Evolutionary conservation across 768 basidiomycete species (phyloP).

Genomic region (Paxillus ammoniavirescens): DNA sequence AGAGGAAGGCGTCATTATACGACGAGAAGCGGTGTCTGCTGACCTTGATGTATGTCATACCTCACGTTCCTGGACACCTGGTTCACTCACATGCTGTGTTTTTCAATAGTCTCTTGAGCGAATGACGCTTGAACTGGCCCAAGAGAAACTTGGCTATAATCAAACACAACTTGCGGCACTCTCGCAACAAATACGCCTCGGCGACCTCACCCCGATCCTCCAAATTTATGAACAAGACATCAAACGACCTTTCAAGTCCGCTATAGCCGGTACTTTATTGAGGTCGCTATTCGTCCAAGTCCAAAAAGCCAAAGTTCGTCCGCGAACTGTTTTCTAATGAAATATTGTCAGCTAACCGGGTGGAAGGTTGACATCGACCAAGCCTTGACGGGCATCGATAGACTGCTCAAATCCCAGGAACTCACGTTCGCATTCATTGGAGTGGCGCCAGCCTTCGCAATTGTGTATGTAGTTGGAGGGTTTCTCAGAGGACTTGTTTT

Average conservation of each 20-base stretch:
- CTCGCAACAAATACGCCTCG: conserved; percentile 62
- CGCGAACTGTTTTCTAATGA: neutral
- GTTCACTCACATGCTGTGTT: neutral
- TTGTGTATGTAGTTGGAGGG: conserved; percentile 68
- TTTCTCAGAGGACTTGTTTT: conserved; percentile 51
- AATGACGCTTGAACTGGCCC: conserved; percentile 85
- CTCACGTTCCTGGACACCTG: neutral
- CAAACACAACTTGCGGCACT: conserved; percentile 64
- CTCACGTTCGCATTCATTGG: conserved; percentile 97
- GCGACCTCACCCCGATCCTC: conserved; percentile 86
- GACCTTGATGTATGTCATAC: conserved; percentile 68
- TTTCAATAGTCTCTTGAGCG: conserved; percentile 78
- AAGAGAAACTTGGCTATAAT: conserved; percentile 71
- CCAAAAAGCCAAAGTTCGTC: conserved; percentile 85
- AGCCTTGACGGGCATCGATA: conserved; percentile 88
- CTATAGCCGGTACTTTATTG: conserved; percentile 74
- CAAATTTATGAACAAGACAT: conserved; percentile 91
- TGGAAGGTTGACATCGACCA: conserved; percentile 87
- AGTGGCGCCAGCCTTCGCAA: conserved; percentile 82
- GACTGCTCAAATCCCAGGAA: conserved; percentile 89
- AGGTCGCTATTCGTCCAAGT: conserved; percentile 88
- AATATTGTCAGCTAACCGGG: neutral
- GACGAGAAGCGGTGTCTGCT: conserved; percentile 76
- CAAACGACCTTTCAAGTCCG: conserved; percentile 80
- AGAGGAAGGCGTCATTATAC: conserved; percentile 72